A percentile compares a stretch with the other conserved stretches of the same genome.
Evolutionary conservation across 2,329 filamentous ascomycete species (phyloP).

Genomic region (Ceratocystis alfenasii): DNA sequence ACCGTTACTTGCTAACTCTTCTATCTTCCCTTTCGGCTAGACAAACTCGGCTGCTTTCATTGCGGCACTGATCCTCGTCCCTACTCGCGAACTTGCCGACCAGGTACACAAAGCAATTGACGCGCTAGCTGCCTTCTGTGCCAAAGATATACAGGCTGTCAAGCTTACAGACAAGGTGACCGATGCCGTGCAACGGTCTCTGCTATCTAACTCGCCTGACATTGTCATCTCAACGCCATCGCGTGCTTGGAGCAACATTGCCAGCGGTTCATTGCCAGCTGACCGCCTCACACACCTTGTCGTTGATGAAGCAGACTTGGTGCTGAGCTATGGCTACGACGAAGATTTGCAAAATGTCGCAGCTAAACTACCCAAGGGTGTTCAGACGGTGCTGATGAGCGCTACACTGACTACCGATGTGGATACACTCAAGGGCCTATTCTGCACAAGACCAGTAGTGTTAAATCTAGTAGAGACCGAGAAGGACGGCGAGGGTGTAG

Average conservation of each 20-base stretch:
- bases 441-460: conserved; percentile 68
- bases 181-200: conserved; percentile 73
- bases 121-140: conserved; percentile 68
- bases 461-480: conserved; percentile 67
- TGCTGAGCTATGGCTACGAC: conserved; percentile 87
- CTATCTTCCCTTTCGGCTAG: conserved; percentile 23
- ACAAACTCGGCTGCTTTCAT: conserved; percentile 43
- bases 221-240: conserved; percentile 84
- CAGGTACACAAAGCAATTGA: conserved; percentile 75
- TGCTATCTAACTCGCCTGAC: conserved; percentile 76
- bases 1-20: conserved; percentile 12
- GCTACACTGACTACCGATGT: conserved; percentile 84
- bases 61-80: conserved; percentile 78
- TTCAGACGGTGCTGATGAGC: conserved; percentile 88
- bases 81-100: conserved; percentile 84
- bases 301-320: conserved; percentile 86
- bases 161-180: conserved; percentile 88
- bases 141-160: conserved; percentile 67
- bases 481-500: conserved; percentile 64
- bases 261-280: conserved; percentile 50
- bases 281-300: conserved; percentile 65
- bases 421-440: conserved; percentile 70
- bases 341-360: conserved; percentile 76
- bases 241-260: conserved; percentile 66
- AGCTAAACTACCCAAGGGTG: conserved; percentile 64